Base-by-base conservation (phyloP, 1,139 yeast species). In the Blastobotrys serpentis region DNA sequence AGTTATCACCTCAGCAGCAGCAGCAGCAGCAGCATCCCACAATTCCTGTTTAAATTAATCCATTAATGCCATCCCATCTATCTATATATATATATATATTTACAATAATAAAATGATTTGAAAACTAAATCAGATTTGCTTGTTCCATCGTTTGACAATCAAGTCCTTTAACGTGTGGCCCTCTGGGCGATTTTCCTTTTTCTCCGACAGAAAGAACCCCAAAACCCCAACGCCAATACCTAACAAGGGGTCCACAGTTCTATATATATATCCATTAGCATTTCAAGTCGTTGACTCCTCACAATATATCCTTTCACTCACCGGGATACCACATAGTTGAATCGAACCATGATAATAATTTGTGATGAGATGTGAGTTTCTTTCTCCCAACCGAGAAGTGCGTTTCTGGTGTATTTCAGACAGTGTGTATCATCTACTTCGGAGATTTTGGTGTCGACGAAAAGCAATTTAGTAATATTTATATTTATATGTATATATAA, bases 221-320 rank as follows among this genome's bases (percentile, higher is more conserved):
- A 50, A 45, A 8, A 49, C 33, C 2, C 59, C 59, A 23, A 54
- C 44, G 18, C 46, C 43, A 13, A 55, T 22, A 0, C 57, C 59
- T 8, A 55, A 32, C 7, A 54, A 17, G 8, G 56, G 57, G 46
- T 55, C 59, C 19, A 42, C 43, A 25, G 41, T 42, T 43, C 59
- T 55, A 21, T n/a, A 23, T 29, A 7, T 21, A 10, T 36, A 16
- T 18, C n/a, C n/a, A n/a, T n/a, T n/a, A n/a, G n/a, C n/a, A n/a
- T n/a, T n/a, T n/a, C n/a, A n/a, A n/a, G n/a, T n/a, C n/a, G n/a
- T n/a, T n/a, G n/a, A n/a, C n/a, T n/a, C n/a, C n/a, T n/a, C n/a
- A 18, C 42, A 5, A 25, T 30, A 39, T n/a, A 23, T 45, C 11
- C 38, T 10, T n/a, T 11, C 6, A 37, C 47, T 26, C 38, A 44